These are phyloP conservation scores for Astrothelium subdiscretum DNA, from an alignment of 495 filamentous ascomycete genomes.

Conservation along the genomic window DNA sequence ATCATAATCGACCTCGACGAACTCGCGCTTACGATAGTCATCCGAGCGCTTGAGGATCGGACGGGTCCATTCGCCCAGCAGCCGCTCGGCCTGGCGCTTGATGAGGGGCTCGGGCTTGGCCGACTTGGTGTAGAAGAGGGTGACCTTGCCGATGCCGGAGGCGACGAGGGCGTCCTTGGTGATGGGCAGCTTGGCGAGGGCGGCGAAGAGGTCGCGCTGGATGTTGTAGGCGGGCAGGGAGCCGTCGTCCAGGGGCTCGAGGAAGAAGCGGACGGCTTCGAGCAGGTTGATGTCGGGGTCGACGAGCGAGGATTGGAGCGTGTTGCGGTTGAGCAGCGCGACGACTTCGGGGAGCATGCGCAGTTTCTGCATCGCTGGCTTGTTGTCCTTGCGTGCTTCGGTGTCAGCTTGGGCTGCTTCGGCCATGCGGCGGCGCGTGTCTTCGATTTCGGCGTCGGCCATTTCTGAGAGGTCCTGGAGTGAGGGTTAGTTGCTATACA, in stretches of 20 bases:
- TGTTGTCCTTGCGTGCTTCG: slow-evolving; percentile 57
- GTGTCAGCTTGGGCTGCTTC: slow-evolving; percentile 81
- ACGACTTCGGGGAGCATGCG: slow-evolving; percentile 90
- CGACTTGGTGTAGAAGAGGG: slow-evolving; percentile 92
- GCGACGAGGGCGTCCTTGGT: slow-evolving; percentile 80
- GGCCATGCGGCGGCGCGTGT: slow-evolving; percentile 83
- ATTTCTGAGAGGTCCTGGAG: slow-evolving; percentile 63
- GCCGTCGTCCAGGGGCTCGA: slow-evolving; percentile 81
- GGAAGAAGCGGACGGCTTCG: slow-evolving; percentile 89
- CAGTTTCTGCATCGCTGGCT: slow-evolving; percentile 84
- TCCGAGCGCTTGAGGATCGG: slow-evolving; percentile 90
- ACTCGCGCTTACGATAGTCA: slow-evolving; percentile 73
- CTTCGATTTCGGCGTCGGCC: slow-evolving; percentile 79
- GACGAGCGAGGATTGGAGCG: slow-evolving; percentile 64
- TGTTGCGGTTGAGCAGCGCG: slow-evolving; percentile 75
- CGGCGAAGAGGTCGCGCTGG: slow-evolving; percentile 82
- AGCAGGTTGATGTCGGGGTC: slow-evolving; percentile 93
- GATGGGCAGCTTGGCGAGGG: slow-evolving; percentile 68
- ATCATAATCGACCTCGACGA: slow-evolving; percentile 43
- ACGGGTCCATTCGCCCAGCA: slow-evolving; percentile 89
- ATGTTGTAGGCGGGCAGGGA: slow-evolving; percentile 92
- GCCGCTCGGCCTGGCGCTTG: slow-evolving; percentile 82
- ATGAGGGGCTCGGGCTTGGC: slow-evolving; percentile 74
- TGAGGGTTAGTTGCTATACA: slow-evolving; percentile 30
- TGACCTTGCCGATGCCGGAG: slow-evolving; percentile 89